Evolutionary conservation across 2,329 filamentous ascomycete species (phyloP).

Genomic region (Ceratocystis cubensis): DNA sequence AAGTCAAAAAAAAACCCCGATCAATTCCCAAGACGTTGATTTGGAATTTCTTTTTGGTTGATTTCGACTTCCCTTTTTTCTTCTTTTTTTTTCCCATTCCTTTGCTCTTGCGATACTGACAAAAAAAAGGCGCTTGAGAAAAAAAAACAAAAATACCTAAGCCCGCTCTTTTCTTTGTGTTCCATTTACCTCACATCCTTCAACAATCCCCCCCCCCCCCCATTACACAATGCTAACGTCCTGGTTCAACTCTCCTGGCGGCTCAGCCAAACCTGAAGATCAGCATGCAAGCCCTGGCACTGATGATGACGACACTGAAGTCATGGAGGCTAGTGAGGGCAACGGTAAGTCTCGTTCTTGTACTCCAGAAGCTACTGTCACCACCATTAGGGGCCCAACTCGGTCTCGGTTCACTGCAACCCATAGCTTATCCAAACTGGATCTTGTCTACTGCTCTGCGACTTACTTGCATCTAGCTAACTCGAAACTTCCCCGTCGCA

Average conservation of each 20-base stretch:
- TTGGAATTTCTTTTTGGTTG: neutral
- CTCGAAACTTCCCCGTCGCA: constrained; percentile 29
- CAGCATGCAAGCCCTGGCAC: constrained; percentile 36
- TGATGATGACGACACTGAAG: constrained; percentile 54
- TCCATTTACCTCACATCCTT: neutral
- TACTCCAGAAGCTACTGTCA: neutral
- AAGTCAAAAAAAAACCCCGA: neutral
- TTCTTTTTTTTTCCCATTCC: neutral
- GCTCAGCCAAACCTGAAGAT: constrained; percentile 34
- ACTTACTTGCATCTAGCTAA: neutral
- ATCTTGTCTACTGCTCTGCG: neutral
- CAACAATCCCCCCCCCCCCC: neutral
- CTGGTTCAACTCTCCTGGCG: constrained; percentile 26
- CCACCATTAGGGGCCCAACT: neutral
- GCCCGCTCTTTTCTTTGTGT: neutral
- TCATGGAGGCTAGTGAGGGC: constrained; percentile 85
- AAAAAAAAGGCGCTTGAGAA: neutral
- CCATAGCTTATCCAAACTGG: neutral
- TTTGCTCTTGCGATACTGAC: neutral
- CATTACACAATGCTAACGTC: constrained; percentile 31
- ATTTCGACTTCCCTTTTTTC: constrained; percentile 4
- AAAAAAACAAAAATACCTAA: neutral
- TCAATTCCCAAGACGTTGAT: neutral
- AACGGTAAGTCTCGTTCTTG: constrained; percentile 53
- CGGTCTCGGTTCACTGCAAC: neutral